Conservation (phyloP, 2,329 filamentous ascomycete species). For the Akanthomyces muscarius region DNA sequence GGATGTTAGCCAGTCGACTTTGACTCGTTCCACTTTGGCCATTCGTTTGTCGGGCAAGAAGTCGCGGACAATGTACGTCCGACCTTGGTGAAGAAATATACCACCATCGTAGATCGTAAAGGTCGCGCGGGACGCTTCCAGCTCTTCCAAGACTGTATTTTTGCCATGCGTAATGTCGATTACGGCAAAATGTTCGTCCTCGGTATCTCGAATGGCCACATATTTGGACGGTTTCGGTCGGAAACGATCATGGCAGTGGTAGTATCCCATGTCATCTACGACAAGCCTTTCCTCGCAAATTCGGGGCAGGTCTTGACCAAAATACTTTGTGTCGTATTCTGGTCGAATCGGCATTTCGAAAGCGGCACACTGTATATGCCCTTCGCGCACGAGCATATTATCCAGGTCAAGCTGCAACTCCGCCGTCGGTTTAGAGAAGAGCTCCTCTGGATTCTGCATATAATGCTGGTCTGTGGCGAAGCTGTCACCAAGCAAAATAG, state of each 20-base stretch:
- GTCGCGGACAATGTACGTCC: constrained; percentile 85
- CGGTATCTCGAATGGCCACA: constrained; percentile 83
- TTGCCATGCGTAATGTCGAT: constrained; percentile 79
- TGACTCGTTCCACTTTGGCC: constrained; percentile 82
- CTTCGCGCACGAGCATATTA: constrained; percentile 87
- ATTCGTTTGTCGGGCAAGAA: constrained; percentile 76
- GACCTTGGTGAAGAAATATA: constrained; percentile 95
- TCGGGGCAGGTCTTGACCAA: constrained; percentile 66
- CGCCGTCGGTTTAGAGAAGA: constrained; percentile 87
- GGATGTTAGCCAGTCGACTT: constrained; percentile 91
- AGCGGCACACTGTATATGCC: constrained; percentile 92
- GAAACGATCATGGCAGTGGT: constrained; percentile 85
- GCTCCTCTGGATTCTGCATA: constrained; percentile 92
- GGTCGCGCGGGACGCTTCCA: constrained; percentile 92
- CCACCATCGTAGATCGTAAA: constrained; percentile 96
- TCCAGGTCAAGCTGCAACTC: constrained; percentile 87
- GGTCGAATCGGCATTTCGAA: constrained; percentile 91
- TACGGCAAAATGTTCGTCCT: constrained; percentile 89
- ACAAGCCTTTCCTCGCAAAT: constrained; percentile 72
- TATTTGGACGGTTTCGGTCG: constrained; percentile 77
- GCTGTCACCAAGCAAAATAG: constrained; percentile 81
- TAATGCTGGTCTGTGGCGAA: constrained; percentile 93
- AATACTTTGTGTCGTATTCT: constrained; percentile 70
- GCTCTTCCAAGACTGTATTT: constrained; percentile 85
- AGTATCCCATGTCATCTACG: constrained; percentile 74